A percentile compares a stretch with the other conserved stretches of the same genome.
Evolutionary conservation across 305 asterid genomes (phyloP).

Genomic region (Fraxinus angustifolia): DNA sequence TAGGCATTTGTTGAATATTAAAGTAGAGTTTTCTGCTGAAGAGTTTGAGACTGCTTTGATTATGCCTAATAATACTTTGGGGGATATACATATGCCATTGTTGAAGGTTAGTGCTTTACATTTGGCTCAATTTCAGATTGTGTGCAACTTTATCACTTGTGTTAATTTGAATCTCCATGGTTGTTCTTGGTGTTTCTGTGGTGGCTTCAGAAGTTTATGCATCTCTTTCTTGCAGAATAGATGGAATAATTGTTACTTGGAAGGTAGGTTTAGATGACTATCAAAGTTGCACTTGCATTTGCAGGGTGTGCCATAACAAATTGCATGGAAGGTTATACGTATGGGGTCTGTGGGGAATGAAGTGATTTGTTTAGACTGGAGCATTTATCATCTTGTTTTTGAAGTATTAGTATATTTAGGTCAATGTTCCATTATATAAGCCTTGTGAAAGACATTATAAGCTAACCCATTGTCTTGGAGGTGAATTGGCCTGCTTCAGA

Average conservation of each 20-base stretch:
- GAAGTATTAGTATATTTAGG: not conserved
- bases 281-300: not conserved
- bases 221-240: constrained; percentile 5
- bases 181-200: not conserved
- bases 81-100: constrained; percentile 90
- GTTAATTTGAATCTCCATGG: not conserved
- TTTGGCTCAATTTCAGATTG: not conserved
- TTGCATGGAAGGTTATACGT: not conserved
- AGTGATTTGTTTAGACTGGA: not conserved
- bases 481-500: not conserved
- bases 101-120: constrained; percentile 61
- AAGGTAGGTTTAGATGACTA: not conserved
- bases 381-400: not conserved
- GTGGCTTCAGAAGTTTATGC: not conserved
- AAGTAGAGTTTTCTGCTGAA: constrained; percentile 86
- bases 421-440: not conserved
- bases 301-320: not conserved
- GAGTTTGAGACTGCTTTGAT: constrained; percentile 96
- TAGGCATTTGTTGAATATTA: constrained; percentile 81
- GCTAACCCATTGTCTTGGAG: not conserved
- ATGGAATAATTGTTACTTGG: not conserved
- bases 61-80: constrained; percentile 73
- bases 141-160: constrained; percentile 9
- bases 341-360: not conserved
- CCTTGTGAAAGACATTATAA: not conserved